A percentile compares a stretch with the other conserved stretches of the same genome.
Conservation (phyloP, 2,329 filamentous ascomycete genomes). For the Alternaria solani region DNA sequence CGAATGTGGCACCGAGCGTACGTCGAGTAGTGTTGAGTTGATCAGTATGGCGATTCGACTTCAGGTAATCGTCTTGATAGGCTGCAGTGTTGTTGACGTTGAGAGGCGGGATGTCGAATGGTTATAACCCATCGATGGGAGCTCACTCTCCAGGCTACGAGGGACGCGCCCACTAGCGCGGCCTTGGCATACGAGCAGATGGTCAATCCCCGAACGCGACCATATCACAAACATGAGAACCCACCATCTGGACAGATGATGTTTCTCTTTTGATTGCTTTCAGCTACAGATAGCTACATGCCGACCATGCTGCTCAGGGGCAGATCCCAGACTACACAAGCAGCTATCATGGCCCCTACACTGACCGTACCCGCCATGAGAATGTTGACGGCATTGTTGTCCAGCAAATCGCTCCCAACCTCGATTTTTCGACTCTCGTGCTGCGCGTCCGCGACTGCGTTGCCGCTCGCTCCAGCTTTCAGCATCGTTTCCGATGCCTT, state of each 20-base stretch:
- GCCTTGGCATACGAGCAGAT: constrained; percentile 32
- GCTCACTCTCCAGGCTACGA: constrained; percentile 24
- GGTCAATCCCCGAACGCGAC: not conserved
- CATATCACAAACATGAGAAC: not conserved
- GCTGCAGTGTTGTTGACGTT: constrained; percentile 6
- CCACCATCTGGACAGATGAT: not conserved
- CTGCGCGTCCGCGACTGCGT: constrained; percentile 43
- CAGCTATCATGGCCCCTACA: constrained; percentile 72
- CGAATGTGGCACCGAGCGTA: not conserved
- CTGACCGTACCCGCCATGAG: constrained; percentile 88
- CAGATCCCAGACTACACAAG: constrained; percentile 44
- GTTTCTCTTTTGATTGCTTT: not conserved
- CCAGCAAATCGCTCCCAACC: constrained; percentile 75
- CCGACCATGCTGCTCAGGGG: constrained; percentile 37
- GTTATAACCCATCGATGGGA: constrained; percentile 12
- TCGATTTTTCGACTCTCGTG: constrained; percentile 64
- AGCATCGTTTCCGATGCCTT: constrained; percentile 45
- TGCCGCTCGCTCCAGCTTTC: constrained; percentile 37
- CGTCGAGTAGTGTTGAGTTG: not conserved
- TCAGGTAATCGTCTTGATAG: not conserved
- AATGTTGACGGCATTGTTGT: constrained; percentile 96
- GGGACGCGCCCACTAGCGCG: constrained; percentile 45
- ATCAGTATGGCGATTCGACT: not conserved
- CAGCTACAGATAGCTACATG: constrained; percentile 9
- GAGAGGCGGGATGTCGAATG: constrained; percentile 15